phyloP scores from a whole-genome alignment of 2,329 filamentous ascomycete species.

The Epichloe baconii region DNA sequence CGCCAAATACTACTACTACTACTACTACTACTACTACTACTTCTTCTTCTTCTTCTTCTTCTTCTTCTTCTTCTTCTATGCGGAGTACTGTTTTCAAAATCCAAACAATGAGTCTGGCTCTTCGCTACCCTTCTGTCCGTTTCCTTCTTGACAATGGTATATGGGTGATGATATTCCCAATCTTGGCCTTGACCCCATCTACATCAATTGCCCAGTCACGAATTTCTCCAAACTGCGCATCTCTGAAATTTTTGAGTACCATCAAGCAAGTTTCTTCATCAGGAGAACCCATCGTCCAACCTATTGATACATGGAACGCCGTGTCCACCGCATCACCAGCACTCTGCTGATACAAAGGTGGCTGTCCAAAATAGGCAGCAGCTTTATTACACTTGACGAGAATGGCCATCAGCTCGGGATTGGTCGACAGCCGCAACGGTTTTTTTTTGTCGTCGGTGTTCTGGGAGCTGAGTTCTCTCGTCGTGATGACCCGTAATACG shows the following conservation, averaged over 20 bases:
- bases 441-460: conserved; percentile 11
- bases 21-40: no score
- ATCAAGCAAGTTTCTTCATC: conserved; percentile 22
- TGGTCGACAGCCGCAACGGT: conserved; percentile 11
- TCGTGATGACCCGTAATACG: conserved; percentile 49
- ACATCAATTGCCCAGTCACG: conserved; percentile 37
- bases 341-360: conserved; percentile 49
- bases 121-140: not conserved
- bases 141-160: conserved; percentile 22
- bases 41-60: no score
- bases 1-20: no score
- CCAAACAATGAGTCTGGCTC: conserved; percentile 7
- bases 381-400: conserved; percentile 54
- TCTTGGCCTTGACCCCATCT: conserved; percentile 56
- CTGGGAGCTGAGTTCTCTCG: conserved; percentile 3
- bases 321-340: conserved; percentile 12
- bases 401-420: conserved; percentile 46
- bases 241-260: conserved; percentile 14
- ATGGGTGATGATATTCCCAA: conserved; percentile 54
- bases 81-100: not conserved
- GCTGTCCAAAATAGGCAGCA: conserved; percentile 48
- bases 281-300: conserved; percentile 58
- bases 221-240: conserved; percentile 17
- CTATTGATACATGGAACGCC: conserved; percentile 80
- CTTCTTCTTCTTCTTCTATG: no score